Percentiles rank a stretch among this genome's conserved stretches.
phyloP scores from a whole-genome alignment of 352 stramenopile species.

The Globisporangium nagaii region DNA sequence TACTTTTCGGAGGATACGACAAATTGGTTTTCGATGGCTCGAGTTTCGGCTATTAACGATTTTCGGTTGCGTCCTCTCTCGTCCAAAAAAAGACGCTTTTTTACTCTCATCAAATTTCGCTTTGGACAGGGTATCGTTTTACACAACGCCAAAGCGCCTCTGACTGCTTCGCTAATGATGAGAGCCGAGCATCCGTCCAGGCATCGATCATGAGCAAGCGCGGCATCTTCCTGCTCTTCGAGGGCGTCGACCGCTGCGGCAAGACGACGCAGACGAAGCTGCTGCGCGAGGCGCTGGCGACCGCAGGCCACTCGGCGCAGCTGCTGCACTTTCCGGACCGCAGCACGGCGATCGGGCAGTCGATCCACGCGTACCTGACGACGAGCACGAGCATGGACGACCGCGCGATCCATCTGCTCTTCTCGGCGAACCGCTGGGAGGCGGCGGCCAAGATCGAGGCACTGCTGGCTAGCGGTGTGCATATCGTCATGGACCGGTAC shows the following conservation, averaged over 20 bases:
- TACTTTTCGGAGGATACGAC: too few relatives aligned
- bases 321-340: slow-evolving; percentile 81
- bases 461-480: slow-evolving; percentile 73
- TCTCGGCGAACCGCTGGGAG: slow-evolving; percentile 99
- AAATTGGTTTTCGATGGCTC: too few relatives aligned
- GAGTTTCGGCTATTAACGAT: too few relatives aligned
- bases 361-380: slow-evolving; percentile 97
- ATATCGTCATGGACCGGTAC: slow-evolving; percentile 97
- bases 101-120: too few relatives aligned
- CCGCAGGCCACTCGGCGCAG: slow-evolving; percentile 20
- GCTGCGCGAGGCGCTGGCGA: slow-evolving; percentile 64
- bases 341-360: slow-evolving; percentile 90
- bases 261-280: slow-evolving; percentile 98
- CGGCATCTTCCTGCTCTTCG: slow-evolving; percentile 98
- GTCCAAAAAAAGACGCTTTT: too few relatives aligned
- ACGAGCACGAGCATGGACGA: slow-evolving; percentile 92
- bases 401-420: slow-evolving; percentile 97
- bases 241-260: slow-evolving; percentile 98
- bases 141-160: too few relatives aligned
- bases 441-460: slow-evolving; percentile 67
- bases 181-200: too few relatives aligned
- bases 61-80: too few relatives aligned
- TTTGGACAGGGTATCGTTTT: too few relatives aligned
- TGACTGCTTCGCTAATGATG: too few relatives aligned
- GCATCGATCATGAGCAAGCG: slow-evolving; percentile 27